phyloP scores from a whole-genome alignment of 2,329 filamentous ascomycete species.

The Talaromyces sp. region DNA sequence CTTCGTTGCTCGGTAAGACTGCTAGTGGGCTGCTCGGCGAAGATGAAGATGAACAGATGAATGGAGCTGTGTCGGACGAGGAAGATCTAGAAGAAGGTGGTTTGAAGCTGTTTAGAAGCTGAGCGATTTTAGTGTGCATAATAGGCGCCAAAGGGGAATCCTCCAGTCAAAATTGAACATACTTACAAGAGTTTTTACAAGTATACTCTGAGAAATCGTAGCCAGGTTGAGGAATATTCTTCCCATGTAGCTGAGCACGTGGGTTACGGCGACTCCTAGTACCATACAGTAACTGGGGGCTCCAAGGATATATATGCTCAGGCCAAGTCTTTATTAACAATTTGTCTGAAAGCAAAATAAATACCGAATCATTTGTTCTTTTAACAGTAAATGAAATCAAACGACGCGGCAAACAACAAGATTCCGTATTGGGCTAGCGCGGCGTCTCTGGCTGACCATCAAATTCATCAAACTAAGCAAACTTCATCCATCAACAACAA shows the following conservation, averaged over 20 bases:
- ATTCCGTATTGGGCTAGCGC: constrained; percentile 14
- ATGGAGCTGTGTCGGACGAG: constrained; percentile 35
- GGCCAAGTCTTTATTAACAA: not conserved
- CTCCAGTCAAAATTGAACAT: not conserved
- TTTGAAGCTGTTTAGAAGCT: constrained; percentile 33
- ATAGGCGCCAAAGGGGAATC: not conserved
- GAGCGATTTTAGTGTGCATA: not conserved
- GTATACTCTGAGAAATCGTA: not conserved
- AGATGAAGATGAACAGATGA: constrained; percentile 45
- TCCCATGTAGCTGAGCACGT: too few species aligned
- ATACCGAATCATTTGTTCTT: not conserved
- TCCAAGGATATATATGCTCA: not conserved
- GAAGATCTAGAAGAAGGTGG: constrained; percentile 30
- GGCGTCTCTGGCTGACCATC: constrained; percentile 5
- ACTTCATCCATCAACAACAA: constrained; percentile 9
- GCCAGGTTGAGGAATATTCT: not conserved
- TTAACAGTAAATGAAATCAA: not conserved
- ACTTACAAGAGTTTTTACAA: not conserved
- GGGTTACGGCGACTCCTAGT: too few species aligned
- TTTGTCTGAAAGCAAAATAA: not conserved
- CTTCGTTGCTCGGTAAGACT: constrained; percentile 63
- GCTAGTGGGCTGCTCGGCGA: constrained; percentile 66
- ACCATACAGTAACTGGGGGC: too few species aligned
- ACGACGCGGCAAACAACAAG: not conserved
- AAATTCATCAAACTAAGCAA: constrained; percentile 7